Percentiles rank a stretch among this genome's conserved stretches.
Conservation (phyloP, 148 eudicot genomes). For the Mesembryanthemum crystallinum region DNA sequence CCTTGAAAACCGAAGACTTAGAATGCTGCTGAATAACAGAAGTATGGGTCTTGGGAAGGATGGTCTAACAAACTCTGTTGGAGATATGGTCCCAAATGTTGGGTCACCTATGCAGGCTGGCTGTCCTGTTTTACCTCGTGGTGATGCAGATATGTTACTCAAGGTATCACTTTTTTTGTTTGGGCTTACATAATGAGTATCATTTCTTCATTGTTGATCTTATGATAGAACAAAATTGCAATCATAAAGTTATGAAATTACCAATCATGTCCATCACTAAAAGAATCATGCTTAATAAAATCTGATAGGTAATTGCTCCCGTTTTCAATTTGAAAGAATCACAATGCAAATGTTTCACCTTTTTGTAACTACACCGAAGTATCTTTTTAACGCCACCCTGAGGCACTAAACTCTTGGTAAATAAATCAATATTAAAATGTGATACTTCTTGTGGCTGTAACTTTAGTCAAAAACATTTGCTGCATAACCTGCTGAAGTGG, state of each 20-base stretch:
- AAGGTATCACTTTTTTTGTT: conserved; percentile 35
- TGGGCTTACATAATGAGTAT: background rate
- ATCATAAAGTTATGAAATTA: too few relatives aligned
- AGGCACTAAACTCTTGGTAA: background rate
- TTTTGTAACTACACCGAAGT: too few relatives aligned
- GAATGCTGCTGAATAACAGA: conserved; percentile 50
- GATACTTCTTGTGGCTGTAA: background rate
- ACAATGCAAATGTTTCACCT: too few relatives aligned
- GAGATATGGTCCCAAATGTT: conserved; percentile 47
- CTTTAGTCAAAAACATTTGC: background rate
- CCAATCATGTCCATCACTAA: too few relatives aligned
- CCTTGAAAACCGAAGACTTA: conserved; percentile 57
- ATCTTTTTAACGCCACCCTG: too few relatives aligned
- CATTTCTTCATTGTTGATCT: background rate
- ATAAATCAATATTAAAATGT: background rate
- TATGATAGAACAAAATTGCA: too few relatives aligned
- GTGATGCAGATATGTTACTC: conserved; percentile 52
- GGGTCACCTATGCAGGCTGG: conserved; percentile 61
- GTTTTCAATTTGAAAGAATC: too few relatives aligned
- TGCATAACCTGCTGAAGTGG: background rate
- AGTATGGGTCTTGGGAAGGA: conserved; percentile 55
- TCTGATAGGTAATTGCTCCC: background rate
- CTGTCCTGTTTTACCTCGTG: conserved; percentile 53
- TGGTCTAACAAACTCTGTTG: conserved; percentile 44
- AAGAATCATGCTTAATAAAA: background rate